Conservation (phyloP, 345 rosid genomes). For the Rhizophora apiculata region DNA sequence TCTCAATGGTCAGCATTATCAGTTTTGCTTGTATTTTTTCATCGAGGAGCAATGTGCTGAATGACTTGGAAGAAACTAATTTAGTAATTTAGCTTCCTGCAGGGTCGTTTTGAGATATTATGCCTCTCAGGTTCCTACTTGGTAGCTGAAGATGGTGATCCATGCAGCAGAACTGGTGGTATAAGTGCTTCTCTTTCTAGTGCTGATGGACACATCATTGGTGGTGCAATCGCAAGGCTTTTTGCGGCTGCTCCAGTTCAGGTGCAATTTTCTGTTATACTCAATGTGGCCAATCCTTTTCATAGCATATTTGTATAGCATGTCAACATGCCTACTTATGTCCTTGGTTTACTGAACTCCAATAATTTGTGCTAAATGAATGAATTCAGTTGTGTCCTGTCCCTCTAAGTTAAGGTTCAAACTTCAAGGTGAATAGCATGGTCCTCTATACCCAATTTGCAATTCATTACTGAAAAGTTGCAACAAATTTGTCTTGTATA, state of each 20-base stretch:
- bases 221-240: slow-evolving; percentile 81
- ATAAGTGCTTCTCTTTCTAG: slow-evolving; percentile 88
- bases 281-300: not conserved
- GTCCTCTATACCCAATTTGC: no score
- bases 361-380: no score
- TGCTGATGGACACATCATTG: slow-evolving; percentile 87
- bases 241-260: slow-evolving; percentile 78
- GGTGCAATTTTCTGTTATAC: slow-evolving; percentile 40
- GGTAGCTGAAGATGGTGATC: slow-evolving; percentile 87
- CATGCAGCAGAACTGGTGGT: slow-evolving; percentile 83
- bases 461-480: not conserved
- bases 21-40: not conserved
- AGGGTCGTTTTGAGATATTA: slow-evolving; percentile 95
- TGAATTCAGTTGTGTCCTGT: no score
- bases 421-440: no score
- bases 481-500: not conserved
- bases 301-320: not conserved
- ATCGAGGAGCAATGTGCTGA: not conserved
- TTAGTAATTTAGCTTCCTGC: slow-evolving; percentile 30
- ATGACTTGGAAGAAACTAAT: slow-evolving; percentile 19
- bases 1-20: not conserved
- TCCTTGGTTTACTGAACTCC: no score
- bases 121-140: slow-evolving; percentile 92
- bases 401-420: no score
- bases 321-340: no score